Evolutionary conservation across 805 yeast species (phyloP), one percentile per base, ranked within the genome.

Genomic region (Candida ortonii): DNA sequence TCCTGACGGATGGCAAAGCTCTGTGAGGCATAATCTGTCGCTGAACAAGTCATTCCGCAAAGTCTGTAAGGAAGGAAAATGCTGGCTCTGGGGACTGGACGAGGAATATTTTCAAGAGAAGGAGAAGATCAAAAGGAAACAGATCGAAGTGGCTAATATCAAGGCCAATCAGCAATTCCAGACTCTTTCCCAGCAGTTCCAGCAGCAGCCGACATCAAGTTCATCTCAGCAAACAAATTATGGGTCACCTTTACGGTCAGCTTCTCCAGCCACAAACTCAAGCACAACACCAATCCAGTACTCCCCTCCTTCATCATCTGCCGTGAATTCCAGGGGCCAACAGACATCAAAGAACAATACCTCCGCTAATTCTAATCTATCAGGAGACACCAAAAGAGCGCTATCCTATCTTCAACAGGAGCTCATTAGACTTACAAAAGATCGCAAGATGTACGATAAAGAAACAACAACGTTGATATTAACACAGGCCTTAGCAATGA

Each of bases 1-100:
- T 51, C 90, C 95, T 0, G 95, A 88, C 58, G 97, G 97, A 3
- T 93, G 98, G 98, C 98, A 93, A 63, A 82, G 85, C 53, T 78
- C 94, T 0, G 95, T 93, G 13, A 74, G 94, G 33, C 98, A 93
- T 62, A 89, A 88, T 50, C 67, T 93, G 24, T 82, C 90, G 15
- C 68, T 87, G 46, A 88, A 88, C 61, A 87, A 86, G 61, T 80
- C 90, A 6, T 93, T 90, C 64, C 70, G 76, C 34, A 84, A 84
- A 52, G 80, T 84, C 11, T 78, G 87, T 23, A 81, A 83, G 41
- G 93, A 84, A 49, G 93, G 94, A n/a, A 84, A 84, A 57, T 96
- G 95, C 38, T 89, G 95, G 94, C 64, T 85, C 19, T 90, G 96
- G 95, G 90, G 90, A 3, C 65, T 93, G 24, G 96, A 93, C 62